Evolutionary conservation across 768 basidiomycete species (phyloP).

Genomic region (Tricholoma sp.): DNA sequence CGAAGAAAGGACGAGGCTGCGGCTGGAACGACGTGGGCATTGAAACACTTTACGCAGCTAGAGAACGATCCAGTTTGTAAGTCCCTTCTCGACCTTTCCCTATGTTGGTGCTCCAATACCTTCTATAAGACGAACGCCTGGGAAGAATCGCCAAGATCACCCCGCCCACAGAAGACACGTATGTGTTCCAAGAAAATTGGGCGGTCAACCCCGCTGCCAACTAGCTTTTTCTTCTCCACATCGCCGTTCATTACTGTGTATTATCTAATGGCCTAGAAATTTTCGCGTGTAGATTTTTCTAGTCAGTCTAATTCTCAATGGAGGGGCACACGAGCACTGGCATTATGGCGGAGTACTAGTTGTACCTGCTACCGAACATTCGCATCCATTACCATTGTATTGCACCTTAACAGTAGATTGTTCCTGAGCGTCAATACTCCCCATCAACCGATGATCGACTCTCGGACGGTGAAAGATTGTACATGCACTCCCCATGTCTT

Average conservation of each 20-base stretch:
- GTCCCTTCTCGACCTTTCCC: slow-evolving; percentile 19
- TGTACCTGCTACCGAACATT: background rate
- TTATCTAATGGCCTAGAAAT: background rate
- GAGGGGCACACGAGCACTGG: background rate
- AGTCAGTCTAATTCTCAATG: background rate
- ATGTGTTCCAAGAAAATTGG: slow-evolving; percentile 65
- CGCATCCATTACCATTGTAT: background rate
- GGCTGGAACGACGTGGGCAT: slow-evolving; percentile 64
- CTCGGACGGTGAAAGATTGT: too few species aligned
- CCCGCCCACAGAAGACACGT: slow-evolving; percentile 74
- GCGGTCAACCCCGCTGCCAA: slow-evolving; percentile 16
- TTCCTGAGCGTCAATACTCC: background rate
- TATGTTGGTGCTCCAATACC: background rate
- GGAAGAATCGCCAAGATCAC: slow-evolving; percentile 54
- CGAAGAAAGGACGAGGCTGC: slow-evolving; percentile 76
- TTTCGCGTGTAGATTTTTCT: background rate
- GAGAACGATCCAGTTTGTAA: slow-evolving; percentile 70
- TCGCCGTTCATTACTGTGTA: background rate
- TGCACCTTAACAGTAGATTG: background rate
- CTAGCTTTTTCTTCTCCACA: background rate
- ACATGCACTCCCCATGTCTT: too few species aligned
- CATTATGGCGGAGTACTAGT: background rate
- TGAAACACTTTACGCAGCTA: slow-evolving; percentile 73
- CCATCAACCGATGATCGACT: background rate
- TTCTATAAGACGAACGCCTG: slow-evolving; percentile 55